phyloP scores from a whole-genome alignment of 1,284 basidiomycete genomes.

The Ceratobasidium papillatum region DNA sequence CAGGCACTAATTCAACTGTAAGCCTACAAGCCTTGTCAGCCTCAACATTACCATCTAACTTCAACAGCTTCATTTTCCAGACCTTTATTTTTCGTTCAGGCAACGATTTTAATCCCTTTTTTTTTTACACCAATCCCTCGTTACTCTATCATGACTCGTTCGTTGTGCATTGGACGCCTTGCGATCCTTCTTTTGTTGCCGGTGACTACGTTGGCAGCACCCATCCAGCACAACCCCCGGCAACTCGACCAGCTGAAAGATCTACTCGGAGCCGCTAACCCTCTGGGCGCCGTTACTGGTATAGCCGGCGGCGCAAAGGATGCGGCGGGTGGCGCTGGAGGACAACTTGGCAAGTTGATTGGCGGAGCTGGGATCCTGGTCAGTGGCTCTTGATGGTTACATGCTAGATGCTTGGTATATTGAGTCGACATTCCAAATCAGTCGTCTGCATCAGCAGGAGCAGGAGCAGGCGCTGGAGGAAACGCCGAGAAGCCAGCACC shows the following conservation, averaged over 20 bases:
- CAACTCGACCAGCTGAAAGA: constrained; percentile 31
- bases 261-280: constrained; percentile 5
- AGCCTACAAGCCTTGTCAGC: background rate
- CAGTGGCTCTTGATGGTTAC: background rate
- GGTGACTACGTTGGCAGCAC: constrained; percentile 4
- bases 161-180: background rate
- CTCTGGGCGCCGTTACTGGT: background rate
- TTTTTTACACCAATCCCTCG: background rate
- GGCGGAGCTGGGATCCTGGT: background rate
- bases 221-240: constrained; percentile 10
- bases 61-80: background rate
- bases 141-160: background rate
- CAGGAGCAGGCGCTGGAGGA: background rate
- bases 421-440: background rate
- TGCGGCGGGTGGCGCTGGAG: background rate
- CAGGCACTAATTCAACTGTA: constrained; percentile 28
- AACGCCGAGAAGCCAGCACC: background rate
- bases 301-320: background rate
- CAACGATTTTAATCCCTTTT: background rate
- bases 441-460: background rate
- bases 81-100: constrained; percentile 15
- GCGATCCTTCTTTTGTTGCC: constrained; percentile 19
- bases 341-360: background rate
- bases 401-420: background rate
- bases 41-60: background rate